Conservation (phyloP, 2,329 filamentous ascomycete species). For the Stachybotrys chartarum region DNA sequence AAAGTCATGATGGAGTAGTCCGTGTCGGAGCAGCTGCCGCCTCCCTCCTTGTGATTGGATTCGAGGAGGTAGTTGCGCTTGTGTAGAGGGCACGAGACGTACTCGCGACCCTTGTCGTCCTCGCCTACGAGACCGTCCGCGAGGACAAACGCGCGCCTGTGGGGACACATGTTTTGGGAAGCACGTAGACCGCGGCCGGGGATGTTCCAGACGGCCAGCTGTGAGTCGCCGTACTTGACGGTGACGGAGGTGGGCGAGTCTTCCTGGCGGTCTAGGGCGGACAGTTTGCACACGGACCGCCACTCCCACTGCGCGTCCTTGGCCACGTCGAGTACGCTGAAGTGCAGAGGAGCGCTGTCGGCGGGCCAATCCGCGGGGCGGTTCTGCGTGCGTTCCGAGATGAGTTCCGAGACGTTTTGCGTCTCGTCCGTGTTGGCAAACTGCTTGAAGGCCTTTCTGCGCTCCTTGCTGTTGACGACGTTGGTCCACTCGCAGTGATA, state of each 20-base stretch:
- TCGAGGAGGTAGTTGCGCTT: slow-evolving; percentile 68
- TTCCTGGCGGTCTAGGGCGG: slow-evolving; percentile 58
- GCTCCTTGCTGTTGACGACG: slow-evolving; percentile 62
- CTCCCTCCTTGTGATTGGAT: slow-evolving; percentile 54
- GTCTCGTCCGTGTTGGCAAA: slow-evolving; percentile 78
- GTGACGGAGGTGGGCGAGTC: slow-evolving; percentile 63
- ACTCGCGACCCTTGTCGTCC: slow-evolving; percentile 27
- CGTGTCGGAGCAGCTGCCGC: slow-evolving; percentile 68
- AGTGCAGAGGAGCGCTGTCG: slow-evolving; percentile 61
- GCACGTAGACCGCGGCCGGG: slow-evolving; percentile 68
- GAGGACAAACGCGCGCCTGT: slow-evolving; percentile 85
- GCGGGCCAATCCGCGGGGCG: slow-evolving; percentile 74
- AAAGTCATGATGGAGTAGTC: slow-evolving; percentile 78
- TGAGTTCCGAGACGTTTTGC: slow-evolving; percentile 60
- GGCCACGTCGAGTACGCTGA: slow-evolving; percentile 49
- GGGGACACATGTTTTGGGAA: slow-evolving; percentile 90
- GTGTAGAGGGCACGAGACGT: slow-evolving; percentile 75
- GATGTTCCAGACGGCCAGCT: slow-evolving; percentile 81
- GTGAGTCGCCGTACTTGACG: slow-evolving; percentile 81
- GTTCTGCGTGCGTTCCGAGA: slow-evolving; percentile 64
- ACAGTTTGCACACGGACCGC: slow-evolving; percentile 70
- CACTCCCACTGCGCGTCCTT: slow-evolving; percentile 59
- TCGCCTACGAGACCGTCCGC: slow-evolving; percentile 79
- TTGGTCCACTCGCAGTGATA: slow-evolving; percentile 94
- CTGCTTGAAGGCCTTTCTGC: slow-evolving; percentile 66